Evolutionary conservation across 78 protist species (phyloP), one percentile per base, ranked within the genome.

Genomic region (Polysphondylium violaceum): DNA sequence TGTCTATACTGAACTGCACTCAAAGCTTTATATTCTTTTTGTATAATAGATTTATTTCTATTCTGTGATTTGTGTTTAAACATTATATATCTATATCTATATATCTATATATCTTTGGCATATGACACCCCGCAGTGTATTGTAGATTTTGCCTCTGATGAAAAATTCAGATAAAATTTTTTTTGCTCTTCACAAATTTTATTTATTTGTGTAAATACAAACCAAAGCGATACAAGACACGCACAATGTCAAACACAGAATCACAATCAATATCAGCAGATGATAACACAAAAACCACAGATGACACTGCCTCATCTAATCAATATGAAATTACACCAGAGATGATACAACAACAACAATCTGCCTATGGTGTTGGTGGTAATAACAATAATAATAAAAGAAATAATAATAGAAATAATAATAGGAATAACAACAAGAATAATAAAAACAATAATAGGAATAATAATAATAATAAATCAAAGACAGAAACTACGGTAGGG

Each of bases 41-140:
- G 76, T 25, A 36, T 17, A 33, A 44, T 33, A 23, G 58, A 69
- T 69, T 69, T 43, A 69, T 43, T 25, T 6, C 38, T 69, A 69
- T 43, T 43, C 43, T 51, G 23, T 69, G 53, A 69, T 43, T 5
- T 43, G 23, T 44, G 23, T 6, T 35, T 33, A 69, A 69, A 69
- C 76, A 68, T 41, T 29, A 59, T 55, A 12, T 3, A 9, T n/a
- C n/a, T n/a, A n/a, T n/a, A n/a, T n/a, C n/a, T n/a, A n/a, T n/a
- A n/a, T n/a, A n/a, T n/a, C n/a, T n/a, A n/a, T n/a, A n/a, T n/a
- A n/a, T n/a, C n/a, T n/a, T n/a, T n/a, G n/a, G n/a, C n/a, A n/a
- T n/a, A n/a, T n/a, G n/a, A n/a, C n/a, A n/a, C n/a, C n/a, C n/a
- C n/a, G n/a, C n/a, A n/a, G n/a, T n/a, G n/a, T n/a, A n/a, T n/a